Percentiles rank a stretch among this genome's conserved stretches.
Evolutionary conservation across 805 yeast genomes (phyloP).

Genomic region (Cyberlindnera japonica): DNA sequence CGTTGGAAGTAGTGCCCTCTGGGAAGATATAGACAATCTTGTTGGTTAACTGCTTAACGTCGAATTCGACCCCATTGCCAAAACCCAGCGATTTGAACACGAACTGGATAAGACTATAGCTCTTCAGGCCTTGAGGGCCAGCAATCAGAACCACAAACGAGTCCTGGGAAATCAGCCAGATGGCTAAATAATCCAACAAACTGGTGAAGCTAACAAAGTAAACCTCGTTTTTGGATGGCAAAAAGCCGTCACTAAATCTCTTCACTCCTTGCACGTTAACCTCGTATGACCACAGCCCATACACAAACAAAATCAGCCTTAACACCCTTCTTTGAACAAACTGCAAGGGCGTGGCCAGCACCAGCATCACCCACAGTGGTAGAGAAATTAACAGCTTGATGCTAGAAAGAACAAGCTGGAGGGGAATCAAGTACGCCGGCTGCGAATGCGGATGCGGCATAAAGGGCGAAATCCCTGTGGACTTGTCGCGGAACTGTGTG

Average conservation of each 20-base stretch:
- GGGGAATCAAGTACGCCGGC: constrained; percentile 2
- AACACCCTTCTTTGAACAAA: background rate
- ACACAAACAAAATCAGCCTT: constrained; percentile 7
- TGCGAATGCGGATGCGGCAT: constrained; percentile 42
- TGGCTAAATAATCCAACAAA: constrained; percentile 43
- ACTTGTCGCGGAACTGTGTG: constrained; percentile 81
- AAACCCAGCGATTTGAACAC: constrained; percentile 21
- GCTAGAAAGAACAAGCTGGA: background rate
- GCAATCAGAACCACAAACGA: constrained; percentile 35
- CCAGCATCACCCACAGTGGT: background rate
- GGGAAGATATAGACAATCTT: constrained; percentile 54
- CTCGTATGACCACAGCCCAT: constrained; percentile 19
- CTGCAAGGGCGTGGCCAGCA: background rate
- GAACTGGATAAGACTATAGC: constrained; percentile 29
- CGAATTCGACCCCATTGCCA: constrained; percentile 2
- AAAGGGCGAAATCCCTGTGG: constrained; percentile 92
- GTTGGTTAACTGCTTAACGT: constrained; percentile 27
- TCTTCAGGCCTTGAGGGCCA: constrained; percentile 28
- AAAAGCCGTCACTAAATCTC: constrained; percentile 20
- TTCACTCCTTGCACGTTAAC: constrained; percentile 22
- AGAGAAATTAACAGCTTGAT: background rate
- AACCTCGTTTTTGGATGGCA: constrained; percentile 38
- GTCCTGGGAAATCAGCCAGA: constrained; percentile 29
- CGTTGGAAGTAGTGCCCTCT: constrained; percentile 87
- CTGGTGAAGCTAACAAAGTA: constrained; percentile 47